Evolutionary conservation across 768 basidiomycete genomes (phyloP).

Genomic region (Hygrocybe punicea): DNA sequence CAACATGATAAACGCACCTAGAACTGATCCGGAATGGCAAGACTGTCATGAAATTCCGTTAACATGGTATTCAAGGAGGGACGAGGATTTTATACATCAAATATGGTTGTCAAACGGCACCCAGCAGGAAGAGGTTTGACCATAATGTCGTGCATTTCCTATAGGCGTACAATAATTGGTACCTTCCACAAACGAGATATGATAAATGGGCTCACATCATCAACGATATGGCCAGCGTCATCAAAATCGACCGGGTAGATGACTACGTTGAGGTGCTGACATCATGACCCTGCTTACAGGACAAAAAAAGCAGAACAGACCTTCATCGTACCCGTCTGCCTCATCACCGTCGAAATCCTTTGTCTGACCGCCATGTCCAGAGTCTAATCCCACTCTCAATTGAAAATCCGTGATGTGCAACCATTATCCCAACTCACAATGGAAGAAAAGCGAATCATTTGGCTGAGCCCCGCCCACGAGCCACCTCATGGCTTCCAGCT

Average conservation of each 20-base stretch:
- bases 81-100: conserved; percentile 54
- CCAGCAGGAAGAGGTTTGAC: conserved; percentile 16
- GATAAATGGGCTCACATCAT: conserved; percentile 63
- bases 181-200: background rate
- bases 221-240: conserved; percentile 71
- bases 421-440: conserved; percentile 49
- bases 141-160: conserved; percentile 78
- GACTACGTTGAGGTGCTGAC: conserved; percentile 38
- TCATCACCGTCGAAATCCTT: conserved; percentile 82
- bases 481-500: conserved; percentile 86
- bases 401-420: background rate
- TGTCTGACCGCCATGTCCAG: conserved; percentile 92
- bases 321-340: conserved; percentile 80
- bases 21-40: conserved; percentile 86
- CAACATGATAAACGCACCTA: conserved; percentile 47
- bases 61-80: background rate
- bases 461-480: conserved; percentile 76
- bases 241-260: conserved; percentile 77
- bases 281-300: background rate
- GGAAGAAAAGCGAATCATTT: conserved; percentile 88
- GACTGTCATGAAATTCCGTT: conserved; percentile 42
- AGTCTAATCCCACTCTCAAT: conserved; percentile 47
- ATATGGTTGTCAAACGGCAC: conserved; percentile 78
- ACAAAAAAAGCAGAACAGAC: conserved; percentile 28
- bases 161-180: conserved; percentile 6